These are phyloP conservation scores for Fusarium mexicanum DNA, from an alignment of 2,329 filamentous ascomycete species.

Conservation along the genomic window DNA sequence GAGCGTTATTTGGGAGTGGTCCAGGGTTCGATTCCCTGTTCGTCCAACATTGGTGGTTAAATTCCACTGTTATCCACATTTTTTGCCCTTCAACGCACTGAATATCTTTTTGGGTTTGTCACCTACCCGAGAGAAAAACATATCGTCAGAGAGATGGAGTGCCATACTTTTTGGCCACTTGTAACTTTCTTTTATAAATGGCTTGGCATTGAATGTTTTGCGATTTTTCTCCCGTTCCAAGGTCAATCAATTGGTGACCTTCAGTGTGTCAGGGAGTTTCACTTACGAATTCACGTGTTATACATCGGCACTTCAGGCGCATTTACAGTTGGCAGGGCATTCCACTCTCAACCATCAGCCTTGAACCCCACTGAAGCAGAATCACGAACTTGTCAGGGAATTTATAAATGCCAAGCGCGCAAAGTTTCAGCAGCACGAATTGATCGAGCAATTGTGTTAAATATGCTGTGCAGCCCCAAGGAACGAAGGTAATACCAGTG, in stretches of 20 bases:
- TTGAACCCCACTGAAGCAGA: background rate
- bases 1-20: constrained; percentile 23
- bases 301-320: fast-evolving
- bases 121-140: background rate
- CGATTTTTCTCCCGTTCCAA: fast-evolving
- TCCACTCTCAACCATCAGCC: background rate
- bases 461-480: background rate
- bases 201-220: fast-evolving
- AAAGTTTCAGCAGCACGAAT: background rate
- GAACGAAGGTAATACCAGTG: constrained; percentile 5
- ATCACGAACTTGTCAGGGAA: constrained; percentile 3
- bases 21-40: constrained; percentile 39
- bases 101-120: fast-evolving
- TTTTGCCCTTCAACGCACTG: background rate
- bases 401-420: background rate
- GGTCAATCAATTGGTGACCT: background rate
- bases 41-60: constrained; percentile 22
- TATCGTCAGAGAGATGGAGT: fast-evolving
- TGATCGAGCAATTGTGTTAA: background rate
- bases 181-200: fast-evolving
- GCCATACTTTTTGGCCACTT: fast-evolving
- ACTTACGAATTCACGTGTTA: fast-evolving
- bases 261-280: background rate
- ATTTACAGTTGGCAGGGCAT: background rate
- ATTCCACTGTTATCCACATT: constrained; percentile 23